Evolutionary conservation across 1,284 basidiomycete species (phyloP).

Genomic region (Inonotus hispidus): DNA sequence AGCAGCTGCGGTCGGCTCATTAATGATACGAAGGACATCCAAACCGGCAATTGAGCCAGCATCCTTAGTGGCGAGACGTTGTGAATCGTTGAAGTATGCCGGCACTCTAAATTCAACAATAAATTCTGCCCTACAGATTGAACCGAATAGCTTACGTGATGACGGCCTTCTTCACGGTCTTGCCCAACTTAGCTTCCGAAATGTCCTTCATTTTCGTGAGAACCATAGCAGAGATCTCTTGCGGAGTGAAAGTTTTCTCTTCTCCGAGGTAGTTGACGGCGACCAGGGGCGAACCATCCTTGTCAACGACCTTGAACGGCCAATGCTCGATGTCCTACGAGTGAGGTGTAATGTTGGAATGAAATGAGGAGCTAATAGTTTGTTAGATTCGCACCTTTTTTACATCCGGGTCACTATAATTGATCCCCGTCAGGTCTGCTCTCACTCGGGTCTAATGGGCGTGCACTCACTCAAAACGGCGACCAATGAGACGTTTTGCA

Average conservation of each 20-base stretch:
- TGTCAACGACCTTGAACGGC: slow-evolving; percentile 93
- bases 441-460: neutral
- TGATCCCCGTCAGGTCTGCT: slow-evolving; percentile 16
- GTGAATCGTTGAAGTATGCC: slow-evolving; percentile 97
- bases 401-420: slow-evolving; percentile 71
- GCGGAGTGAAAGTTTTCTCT: slow-evolving; percentile 93
- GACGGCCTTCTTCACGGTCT: slow-evolving; percentile 92
- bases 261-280: slow-evolving; percentile 92
- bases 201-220: slow-evolving; percentile 99
- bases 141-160: slow-evolving; percentile 60
- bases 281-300: slow-evolving; percentile 94
- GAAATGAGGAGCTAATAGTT: slow-evolving; percentile 9
- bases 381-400: slow-evolving; percentile 59
- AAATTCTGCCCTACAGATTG: neutral
- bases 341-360: neutral
- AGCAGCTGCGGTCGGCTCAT: slow-evolving; percentile 93
- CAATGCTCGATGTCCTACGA: slow-evolving; percentile 81
- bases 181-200: slow-evolving; percentile 96
- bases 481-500: slow-evolving; percentile 96
- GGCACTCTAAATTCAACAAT: slow-evolving; percentile 57
- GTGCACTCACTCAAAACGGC: slow-evolving; percentile 78
- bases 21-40: slow-evolving; percentile 96
- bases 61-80: slow-evolving; percentile 94
- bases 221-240: slow-evolving; percentile 99
- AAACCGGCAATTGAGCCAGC: slow-evolving; percentile 90